Conservation (phyloP, 1,284 basidiomycete genomes). For the Irpex lacteus region DNA sequence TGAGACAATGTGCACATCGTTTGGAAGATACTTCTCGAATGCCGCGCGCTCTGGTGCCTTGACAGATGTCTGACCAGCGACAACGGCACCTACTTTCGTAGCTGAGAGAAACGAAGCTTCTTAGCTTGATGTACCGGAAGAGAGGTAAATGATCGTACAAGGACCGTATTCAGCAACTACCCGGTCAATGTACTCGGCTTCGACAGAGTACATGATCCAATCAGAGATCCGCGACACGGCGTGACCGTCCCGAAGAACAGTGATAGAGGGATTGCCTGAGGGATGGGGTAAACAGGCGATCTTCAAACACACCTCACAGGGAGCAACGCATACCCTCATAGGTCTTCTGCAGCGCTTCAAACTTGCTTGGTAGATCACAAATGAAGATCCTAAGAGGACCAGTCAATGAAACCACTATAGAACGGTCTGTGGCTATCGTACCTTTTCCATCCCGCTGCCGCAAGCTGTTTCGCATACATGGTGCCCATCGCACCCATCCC, state of each 20-base stretch:
- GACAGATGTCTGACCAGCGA: conserved; percentile 95
- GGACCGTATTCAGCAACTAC: conserved; percentile 91
- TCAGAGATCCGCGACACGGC: conserved; percentile 29
- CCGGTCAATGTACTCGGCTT: conserved; percentile 84
- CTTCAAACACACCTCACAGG: background rate
- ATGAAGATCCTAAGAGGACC: conserved; percentile 76
- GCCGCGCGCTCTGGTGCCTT: conserved; percentile 93
- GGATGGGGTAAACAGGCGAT: conserved; percentile 4
- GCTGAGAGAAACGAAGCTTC: conserved; percentile 42
- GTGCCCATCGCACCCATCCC: conserved; percentile 96
- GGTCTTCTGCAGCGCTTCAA: conserved; percentile 59
- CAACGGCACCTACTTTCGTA: conserved; percentile 90
- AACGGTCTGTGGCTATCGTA: conserved; percentile 33
- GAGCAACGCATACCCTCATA: conserved; percentile 52
- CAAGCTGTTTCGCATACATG: conserved; percentile 85
- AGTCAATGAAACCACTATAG: background rate
- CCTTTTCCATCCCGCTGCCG: conserved; percentile 84
- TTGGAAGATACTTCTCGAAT: conserved; percentile 87
- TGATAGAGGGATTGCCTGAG: conserved; percentile 55
- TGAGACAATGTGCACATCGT: conserved; percentile 87
- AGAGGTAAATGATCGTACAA: conserved; percentile 51
- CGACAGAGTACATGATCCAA: conserved; percentile 63
- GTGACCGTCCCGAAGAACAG: conserved; percentile 41
- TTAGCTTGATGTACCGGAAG: conserved; percentile 7
- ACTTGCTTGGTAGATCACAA: conserved; percentile 85